phyloP scores from a whole-genome alignment of 768 basidiomycete species.

The Phanerochaete carnosa region DNA sequence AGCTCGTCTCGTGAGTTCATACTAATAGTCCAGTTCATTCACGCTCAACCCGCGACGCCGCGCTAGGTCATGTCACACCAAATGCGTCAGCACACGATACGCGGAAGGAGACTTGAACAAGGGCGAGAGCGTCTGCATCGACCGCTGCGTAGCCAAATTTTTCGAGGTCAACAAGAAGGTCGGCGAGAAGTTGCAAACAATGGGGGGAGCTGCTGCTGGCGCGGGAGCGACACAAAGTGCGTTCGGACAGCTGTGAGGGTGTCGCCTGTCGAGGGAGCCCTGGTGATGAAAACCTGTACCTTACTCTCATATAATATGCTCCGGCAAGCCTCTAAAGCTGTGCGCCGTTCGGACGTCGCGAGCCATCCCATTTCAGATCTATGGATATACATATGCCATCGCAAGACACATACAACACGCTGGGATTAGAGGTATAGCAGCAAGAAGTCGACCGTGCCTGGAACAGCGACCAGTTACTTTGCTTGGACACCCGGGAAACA shows the following conservation, averaged over 20 bases:
- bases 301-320: constrained; percentile 22
- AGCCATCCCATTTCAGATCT: constrained; percentile 1
- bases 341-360: not conserved
- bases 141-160: constrained; percentile 96
- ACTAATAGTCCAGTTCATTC: not conserved
- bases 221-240: constrained; percentile 30
- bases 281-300: constrained; percentile 17
- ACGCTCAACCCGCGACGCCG: constrained; percentile 19
- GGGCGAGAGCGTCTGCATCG: constrained; percentile 97
- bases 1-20: constrained; percentile 67
- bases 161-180: constrained; percentile 97
- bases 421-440: not conserved
- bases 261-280: not conserved
- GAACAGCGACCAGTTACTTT: constrained; percentile 10
- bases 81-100: constrained; percentile 89
- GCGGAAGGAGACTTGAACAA: constrained; percentile 92
- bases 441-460: not conserved
- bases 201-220: constrained; percentile 40
- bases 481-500: constrained; percentile 62
- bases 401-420: not conserved
- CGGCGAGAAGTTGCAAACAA: constrained; percentile 87
- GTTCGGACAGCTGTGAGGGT: constrained; percentile 33
- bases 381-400: constrained; percentile 2
- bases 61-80: constrained; percentile 83
- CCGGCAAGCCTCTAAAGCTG: constrained; percentile 1